Base-by-base conservation (phyloP, 2,329 filamentous ascomycete genomes). In the Phialophora macrospora region DNA sequence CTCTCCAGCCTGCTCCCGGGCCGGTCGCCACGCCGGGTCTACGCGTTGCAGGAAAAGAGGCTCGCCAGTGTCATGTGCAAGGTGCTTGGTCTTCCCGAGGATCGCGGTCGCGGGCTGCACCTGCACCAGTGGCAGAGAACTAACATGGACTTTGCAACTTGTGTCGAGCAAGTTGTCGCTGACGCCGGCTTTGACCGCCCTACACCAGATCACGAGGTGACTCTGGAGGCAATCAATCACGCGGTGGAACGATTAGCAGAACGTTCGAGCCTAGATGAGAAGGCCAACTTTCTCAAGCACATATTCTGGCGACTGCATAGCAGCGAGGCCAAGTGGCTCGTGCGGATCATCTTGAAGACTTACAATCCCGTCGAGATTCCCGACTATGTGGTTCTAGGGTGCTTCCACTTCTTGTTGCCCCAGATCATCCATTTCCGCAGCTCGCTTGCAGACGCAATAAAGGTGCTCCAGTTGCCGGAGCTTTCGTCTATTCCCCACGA, bases 301-400 rank as follows among this genome's bases (percentile, higher is more conserved):
- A 75, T 0, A 74, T 93, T 0, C 90, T 90, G 72, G 32, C 84
- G 85, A 7, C 74, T 92, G 9, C 81, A 81, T 54, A 85, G 91
- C 2, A 81, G 82, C 51, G 91, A 96, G 74, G 90, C 88, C 3
- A 97, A 97, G 78, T 97, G 93, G 93, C 82, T 97, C 11, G 91
- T 91, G 0, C 85, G 93, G 3, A 80, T 97, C 32, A 82, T 97
- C 5, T 80, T 96, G 30, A 95, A 96, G 74, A 85, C 88, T 68
- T 91, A 89, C 65, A 82, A 84, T n/a, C 89, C 90, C 0, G 81
- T 93, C 0, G 75, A 84, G 1, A 73, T 96, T 1, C 86, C 92
- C 5, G 77, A 80, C 6, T 70, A 76, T 1, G 75, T 84, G 20
- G 77, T 91, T 0, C 82, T 90, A 55, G 78, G 79, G 12, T 81